Evolutionary conservation across 164 flowering plant species (phyloP), one percentile per base, ranked within the genome.

Genomic region (Magnolia officinalis): DNA sequence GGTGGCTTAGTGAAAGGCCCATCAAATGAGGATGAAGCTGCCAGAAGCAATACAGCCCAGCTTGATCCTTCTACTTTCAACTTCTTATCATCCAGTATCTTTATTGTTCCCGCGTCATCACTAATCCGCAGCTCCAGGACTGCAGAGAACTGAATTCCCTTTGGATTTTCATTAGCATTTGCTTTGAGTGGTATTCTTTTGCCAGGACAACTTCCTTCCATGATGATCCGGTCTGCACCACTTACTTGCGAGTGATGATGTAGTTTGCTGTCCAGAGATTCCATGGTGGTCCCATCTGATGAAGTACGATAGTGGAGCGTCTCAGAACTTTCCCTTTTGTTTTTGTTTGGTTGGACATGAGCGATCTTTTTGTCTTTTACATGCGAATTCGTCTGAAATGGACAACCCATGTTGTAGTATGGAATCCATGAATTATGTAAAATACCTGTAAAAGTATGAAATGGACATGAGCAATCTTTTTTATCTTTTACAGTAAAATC

Each of bases 191-290:
- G 69, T 11, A 71, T 76, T 80, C 97, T 87, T 77, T 70, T 78
- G 66, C 94, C 90, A 74, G 88, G 95, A 79, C 98, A 93, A 70
- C 85, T 84, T 79, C 97, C 98, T 79, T 92, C 85, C 91, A 96
- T 80, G 20, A 91, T 75, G 73, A 96, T 93, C 76, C 88, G 97
- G 80, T 80, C 87, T 29, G 79, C 76, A 4, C 78, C 84, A 72
- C 83, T 87, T 51, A 73, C 86, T 63, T 71, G 68, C 50, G 92
- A 86, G 71, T 83, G 78, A 80, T 93, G 94, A 80, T 87, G 88
- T 76, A 92, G 77, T 79, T 91, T 83, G 84, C 97, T 92, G 81
- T 92, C 99, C 6, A 96, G 75, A 75, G 78, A 91, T 64, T 88
- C 89, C 0, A 89, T 92, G 76, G 24, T 23, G 24, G 24, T 23